Evolutionary conservation across 208 protist genomes (phyloP), one percentile per base, ranked within the genome.

Genomic region (Porcisia deanei): DNA sequence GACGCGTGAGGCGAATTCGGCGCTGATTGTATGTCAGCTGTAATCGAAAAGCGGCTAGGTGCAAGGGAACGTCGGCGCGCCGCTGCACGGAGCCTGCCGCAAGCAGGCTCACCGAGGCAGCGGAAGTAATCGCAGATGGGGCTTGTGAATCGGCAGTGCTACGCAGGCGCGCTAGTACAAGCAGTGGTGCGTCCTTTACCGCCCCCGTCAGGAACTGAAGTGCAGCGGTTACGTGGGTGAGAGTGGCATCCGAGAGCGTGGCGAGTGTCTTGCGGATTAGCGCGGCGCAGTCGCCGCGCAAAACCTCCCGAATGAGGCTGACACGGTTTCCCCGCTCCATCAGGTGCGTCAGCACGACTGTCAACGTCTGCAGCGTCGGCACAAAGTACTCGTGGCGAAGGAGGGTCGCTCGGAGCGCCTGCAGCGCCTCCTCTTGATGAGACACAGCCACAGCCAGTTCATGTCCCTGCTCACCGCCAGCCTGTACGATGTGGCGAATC

Each of bases 1-100:
- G 70, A 20, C 94, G 85, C 20, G 77, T 79, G 1, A 86, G 72
- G 41, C 91, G 87, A 20, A 97, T n/a, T n/a, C 91, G 91, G 12
- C 91, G 85, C 68, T 95, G 91, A 8, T 81, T 83, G 73, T 96
- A 97, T 22, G 89, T 86, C 68, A 97, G 82, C 76, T 93, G 94
- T 12, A 84, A 55, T 34, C 89, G 86, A 60, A 97, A 97, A 60
- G 80, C 91, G 7, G 88, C 74, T 2, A 91, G 73, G 45, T 94
- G 82, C 65, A 97, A 75, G 10, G 94, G 94, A 18, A 97, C 77
- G 25, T 82, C 72, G 10, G 77, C 77, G 66, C 77, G 71, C n/a
- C 67, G 65, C 66, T 37, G 65, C 34, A 47, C n/a, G 22, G 66
- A 34, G 20, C n/a, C 41, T 9, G 71, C 34, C 1, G 63, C 39